Evolutionary conservation across 1,284 basidiomycete species (phyloP).

Genomic region (Cutaneotrichosporon sp.): DNA sequence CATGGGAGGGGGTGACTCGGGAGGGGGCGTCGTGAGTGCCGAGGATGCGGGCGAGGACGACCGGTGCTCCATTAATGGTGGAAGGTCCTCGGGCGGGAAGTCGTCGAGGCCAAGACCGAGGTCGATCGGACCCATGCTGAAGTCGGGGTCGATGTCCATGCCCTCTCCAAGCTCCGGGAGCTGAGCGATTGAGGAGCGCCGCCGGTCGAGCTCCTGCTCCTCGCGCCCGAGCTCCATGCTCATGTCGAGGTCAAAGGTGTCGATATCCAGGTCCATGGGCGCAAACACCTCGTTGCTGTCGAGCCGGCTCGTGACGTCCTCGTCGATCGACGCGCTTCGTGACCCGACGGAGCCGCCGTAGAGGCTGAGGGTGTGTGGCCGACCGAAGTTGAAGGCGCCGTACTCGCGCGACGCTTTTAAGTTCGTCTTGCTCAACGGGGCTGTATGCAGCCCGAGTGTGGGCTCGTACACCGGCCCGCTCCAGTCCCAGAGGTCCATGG

Average conservation of each 20-base stretch:
- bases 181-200: conserved; percentile 31
- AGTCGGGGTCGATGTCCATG: conserved; percentile 19
- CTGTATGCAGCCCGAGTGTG: conserved; percentile 20
- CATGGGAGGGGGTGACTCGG: conserved; percentile 36
- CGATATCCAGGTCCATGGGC: conserved; percentile 47
- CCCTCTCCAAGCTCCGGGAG: conserved; percentile 50
- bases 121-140: conserved; percentile 13
- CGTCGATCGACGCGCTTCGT: conserved; percentile 31
- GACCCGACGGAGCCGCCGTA: conserved; percentile 39
- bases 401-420: conserved; percentile 38
- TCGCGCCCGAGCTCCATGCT: conserved; percentile 70
- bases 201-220: conserved; percentile 51
- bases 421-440: conserved; percentile 26
- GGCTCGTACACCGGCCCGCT: conserved; percentile 12
- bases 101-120: conserved; percentile 30
- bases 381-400: conserved; percentile 50
- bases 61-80: background rate
- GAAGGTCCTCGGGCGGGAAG: conserved; percentile 44
- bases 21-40: conserved; percentile 46
- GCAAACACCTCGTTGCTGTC: conserved; percentile 74
- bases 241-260: conserved; percentile 25
- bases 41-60: conserved; percentile 2
- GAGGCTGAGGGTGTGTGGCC: conserved; percentile 53
- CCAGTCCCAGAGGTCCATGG: conserved; percentile 49
- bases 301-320: conserved; percentile 59